These are phyloP conservation scores for Stipa capillata DNA, from an alignment of 176 grass and related monocot species.

Conservation along the genomic window DNA sequence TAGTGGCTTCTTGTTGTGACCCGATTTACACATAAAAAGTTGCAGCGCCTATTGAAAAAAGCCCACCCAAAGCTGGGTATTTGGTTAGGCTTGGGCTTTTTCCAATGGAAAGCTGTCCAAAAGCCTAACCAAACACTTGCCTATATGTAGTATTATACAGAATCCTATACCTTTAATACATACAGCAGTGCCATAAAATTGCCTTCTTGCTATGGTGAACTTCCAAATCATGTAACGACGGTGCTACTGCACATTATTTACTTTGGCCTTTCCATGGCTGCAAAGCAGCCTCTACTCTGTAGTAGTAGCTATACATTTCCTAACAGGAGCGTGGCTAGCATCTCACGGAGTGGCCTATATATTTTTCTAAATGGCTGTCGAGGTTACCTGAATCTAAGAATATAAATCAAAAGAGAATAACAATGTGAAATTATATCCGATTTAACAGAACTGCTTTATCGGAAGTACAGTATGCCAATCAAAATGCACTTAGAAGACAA, in stretches of 20 bases:
- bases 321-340: background rate
- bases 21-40: no score
- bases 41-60: no score
- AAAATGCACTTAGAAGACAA: background rate
- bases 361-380: background rate
- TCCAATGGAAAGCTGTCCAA: no score
- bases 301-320: background rate
- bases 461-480: background rate
- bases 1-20: no score
- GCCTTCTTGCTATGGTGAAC: background rate
- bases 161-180: no score
- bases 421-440: background rate
- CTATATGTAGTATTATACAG: no score
- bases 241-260: background rate
- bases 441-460: background rate
- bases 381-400: background rate
- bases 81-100: no score
- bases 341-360: background rate
- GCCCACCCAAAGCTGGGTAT: no score
- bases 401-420: background rate
- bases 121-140: no score
- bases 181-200: background rate
- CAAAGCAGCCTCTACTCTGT: background rate
- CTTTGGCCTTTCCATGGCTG: background rate
- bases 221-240: background rate